These are phyloP conservation scores for Aspergillus flavus DNA, from an alignment of 2,329 filamentous ascomycete species.

Conservation along the genomic window DNA sequence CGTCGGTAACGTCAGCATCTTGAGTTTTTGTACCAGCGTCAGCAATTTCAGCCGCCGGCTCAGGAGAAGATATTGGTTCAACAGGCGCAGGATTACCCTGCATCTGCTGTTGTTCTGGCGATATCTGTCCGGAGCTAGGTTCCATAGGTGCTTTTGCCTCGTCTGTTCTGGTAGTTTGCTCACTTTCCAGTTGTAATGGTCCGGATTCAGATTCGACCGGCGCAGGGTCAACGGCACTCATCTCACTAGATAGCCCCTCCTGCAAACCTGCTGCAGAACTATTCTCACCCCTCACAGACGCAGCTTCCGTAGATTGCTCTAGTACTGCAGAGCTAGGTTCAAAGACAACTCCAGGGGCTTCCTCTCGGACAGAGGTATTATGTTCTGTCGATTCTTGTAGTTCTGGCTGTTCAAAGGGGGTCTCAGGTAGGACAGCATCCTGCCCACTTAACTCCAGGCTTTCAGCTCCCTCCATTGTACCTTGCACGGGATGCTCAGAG, in stretches of 20 bases:
- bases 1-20: neutral
- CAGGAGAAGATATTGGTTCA: neutral
- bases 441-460: neutral
- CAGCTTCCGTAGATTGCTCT: neutral
- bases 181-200: neutral
- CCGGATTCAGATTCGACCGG: neutral
- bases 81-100: neutral
- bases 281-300: too few relatives aligned
- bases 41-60: neutral
- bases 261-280: neutral
- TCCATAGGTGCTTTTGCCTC: neutral
- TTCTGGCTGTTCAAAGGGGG: neutral
- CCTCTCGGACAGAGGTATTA: neutral
- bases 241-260: neutral
- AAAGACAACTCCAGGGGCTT: neutral
- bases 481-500: slow-evolving; percentile 6
- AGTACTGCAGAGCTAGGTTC: neutral
- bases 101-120: neutral
- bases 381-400: neutral
- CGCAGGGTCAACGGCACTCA: neutral
- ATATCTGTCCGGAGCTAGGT: neutral
- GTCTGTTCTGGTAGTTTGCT: neutral
- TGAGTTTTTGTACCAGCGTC: slow-evolving; percentile 1
- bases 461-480: neutral
- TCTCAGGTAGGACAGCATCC: neutral